Percentiles rank a stretch among this genome's conserved stretches.
Conservation (phyloP, 139 green algal genomes). For the Chlorella sp. region DNA sequence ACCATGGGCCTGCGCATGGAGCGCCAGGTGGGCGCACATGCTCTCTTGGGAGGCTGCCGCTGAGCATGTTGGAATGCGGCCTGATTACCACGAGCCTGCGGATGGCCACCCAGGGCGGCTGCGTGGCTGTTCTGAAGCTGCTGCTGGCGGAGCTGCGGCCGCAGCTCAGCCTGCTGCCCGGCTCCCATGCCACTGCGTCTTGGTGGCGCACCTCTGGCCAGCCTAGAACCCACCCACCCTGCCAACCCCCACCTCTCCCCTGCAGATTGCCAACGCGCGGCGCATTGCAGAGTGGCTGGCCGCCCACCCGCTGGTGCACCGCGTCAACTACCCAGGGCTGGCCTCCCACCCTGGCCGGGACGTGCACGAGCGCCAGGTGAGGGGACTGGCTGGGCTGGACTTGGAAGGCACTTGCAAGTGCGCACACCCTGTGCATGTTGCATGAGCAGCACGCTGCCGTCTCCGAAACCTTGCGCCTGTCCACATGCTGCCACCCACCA, state of each 20-base stretch:
- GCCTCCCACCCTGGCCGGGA: conserved; percentile 56
- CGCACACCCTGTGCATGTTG: not conserved
- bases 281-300: conserved; percentile 83
- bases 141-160: no score
- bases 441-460: no score
- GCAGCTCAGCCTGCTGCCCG: no score
- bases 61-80: no score
- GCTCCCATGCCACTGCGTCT: no score
- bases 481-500: no score
- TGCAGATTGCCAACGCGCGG: conserved; percentile 34
- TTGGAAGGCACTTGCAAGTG: not conserved
- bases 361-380: conserved; percentile 57
- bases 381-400: not conserved
- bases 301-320: conserved; percentile 81
- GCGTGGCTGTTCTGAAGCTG: no score
- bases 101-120: no score
- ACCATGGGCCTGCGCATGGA: conserved; percentile 98
- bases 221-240: not conserved
- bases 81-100: no score
- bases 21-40: conserved; percentile 59
- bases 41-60: no score
- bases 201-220: no score
- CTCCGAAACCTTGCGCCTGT: no score
- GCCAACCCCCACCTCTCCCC: conserved; percentile 11
- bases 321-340: conserved; percentile 93